phyloP scores from a whole-genome alignment of 1,139 yeast species.

The Pichia cactophila region DNA sequence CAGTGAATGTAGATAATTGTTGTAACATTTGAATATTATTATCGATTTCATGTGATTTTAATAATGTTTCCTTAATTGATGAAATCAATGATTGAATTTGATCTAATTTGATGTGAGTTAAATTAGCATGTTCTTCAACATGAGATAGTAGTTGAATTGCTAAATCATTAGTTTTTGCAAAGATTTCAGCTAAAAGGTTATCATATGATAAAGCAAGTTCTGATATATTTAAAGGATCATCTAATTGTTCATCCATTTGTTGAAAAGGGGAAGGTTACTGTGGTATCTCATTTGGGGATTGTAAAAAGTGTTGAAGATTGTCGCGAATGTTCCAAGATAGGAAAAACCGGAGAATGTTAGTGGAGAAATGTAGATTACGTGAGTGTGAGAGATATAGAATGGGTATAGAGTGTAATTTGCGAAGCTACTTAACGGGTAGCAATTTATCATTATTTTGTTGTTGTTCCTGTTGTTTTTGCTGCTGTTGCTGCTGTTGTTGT shows the following conservation, averaged over 20 bases:
- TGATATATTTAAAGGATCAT: constrained; percentile 59
- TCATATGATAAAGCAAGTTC: constrained; percentile 54
- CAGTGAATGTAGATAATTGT: constrained; percentile 47
- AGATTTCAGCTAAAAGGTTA: constrained; percentile 52
- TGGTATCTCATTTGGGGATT: constrained; percentile 16
- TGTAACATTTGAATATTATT: constrained; percentile 59
- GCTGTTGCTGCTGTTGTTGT: not conserved
- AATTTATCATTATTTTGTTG: not conserved
- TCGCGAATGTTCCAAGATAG: not conserved
- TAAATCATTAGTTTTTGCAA: constrained; percentile 32
- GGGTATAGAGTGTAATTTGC: not conserved
- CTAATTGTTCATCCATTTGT: constrained; percentile 13
- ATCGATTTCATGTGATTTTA: constrained; percentile 35
- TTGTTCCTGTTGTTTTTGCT: not conserved
- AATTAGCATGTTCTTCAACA: constrained; percentile 24
- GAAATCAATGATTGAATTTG: constrained; percentile 30
- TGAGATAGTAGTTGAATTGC: constrained; percentile 30
- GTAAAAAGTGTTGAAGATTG: not conserved
- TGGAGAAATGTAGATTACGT: no score
- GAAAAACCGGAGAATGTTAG: not conserved
- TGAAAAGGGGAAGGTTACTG: no score
- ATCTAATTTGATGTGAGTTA: not conserved
- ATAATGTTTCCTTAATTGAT: not conserved
- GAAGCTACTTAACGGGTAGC: not conserved
- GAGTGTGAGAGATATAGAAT: not conserved